These are phyloP conservation scores for Aphanoascus verrucosus DNA, from an alignment of 2,329 filamentous ascomycete genomes.

Conservation along the genomic window DNA sequence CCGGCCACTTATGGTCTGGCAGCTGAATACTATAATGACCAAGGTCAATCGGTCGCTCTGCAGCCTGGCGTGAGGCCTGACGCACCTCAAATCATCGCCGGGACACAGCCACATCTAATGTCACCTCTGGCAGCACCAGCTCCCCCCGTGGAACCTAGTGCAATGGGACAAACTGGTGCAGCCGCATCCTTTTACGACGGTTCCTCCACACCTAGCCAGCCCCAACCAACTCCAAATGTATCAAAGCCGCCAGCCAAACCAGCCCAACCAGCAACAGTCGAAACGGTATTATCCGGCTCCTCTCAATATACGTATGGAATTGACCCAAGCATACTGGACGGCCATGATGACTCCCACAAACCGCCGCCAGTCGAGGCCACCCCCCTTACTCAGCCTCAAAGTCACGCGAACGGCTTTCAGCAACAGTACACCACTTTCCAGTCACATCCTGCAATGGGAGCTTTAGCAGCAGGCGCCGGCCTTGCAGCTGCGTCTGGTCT, in stretches of 20 bases:
- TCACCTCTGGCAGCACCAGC: slow-evolving; percentile 41
- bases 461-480: slow-evolving; percentile 37
- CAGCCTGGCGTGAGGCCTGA: slow-evolving; percentile 50
- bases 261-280: slow-evolving; percentile 22
- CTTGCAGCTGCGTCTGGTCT: slow-evolving; percentile 23
- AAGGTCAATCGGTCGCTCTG: slow-evolving; percentile 47
- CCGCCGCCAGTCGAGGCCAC: not conserved
- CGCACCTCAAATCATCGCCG: slow-evolving; percentile 44
- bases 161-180: slow-evolving; percentile 34
- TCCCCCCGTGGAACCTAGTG: slow-evolving; percentile 50
- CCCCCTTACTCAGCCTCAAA: slow-evolving; percentile 25
- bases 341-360: not conserved
- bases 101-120: slow-evolving; percentile 47
- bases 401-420: not conserved
- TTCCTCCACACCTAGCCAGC: not conserved
- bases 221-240: not conserved
- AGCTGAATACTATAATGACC: slow-evolving; percentile 53
- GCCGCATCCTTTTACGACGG: slow-evolving; percentile 5
- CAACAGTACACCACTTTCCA: slow-evolving; percentile 25
- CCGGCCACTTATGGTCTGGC: slow-evolving; percentile 40
- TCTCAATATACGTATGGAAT: slow-evolving; percentile 33
- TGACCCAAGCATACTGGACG: slow-evolving; percentile 21
- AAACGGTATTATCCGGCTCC: not conserved
- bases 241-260: slow-evolving; percentile 15
- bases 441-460: slow-evolving; percentile 36